phyloP scores from a whole-genome alignment of 768 basidiomycete species.

The Phylloporus sp. region DNA sequence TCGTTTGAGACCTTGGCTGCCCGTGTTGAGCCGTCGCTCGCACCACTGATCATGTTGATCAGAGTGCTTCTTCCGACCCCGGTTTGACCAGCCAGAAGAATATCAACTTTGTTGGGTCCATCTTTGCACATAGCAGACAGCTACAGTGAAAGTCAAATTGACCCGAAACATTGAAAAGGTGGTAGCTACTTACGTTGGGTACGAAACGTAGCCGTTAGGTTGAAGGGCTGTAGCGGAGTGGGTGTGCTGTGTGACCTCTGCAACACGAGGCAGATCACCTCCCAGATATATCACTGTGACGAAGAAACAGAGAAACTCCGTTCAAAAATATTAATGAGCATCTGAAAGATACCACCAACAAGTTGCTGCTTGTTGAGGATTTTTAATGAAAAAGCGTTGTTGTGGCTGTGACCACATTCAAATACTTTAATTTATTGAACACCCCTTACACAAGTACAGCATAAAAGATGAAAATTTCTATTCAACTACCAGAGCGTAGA shows the following conservation, averaged over 20 bases:
- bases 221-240: conserved; percentile 1
- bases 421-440: too few species aligned
- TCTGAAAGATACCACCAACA: too few species aligned
- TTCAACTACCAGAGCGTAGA: too few species aligned
- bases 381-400: too few species aligned
- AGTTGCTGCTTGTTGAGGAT: too few species aligned
- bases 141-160: background rate
- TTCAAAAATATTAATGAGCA: too few species aligned
- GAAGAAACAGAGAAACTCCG: too few species aligned
- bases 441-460: too few species aligned
- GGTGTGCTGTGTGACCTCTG: conserved; percentile 5
- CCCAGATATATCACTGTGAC: conserved; percentile 8
- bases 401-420: too few species aligned
- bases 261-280: conserved; percentile 19
- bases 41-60: conserved; percentile 26
- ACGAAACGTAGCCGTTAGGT: background rate
- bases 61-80: conserved; percentile 28
- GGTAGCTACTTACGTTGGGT: conserved; percentile 4
- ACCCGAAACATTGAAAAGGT: background rate
- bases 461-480: too few species aligned
- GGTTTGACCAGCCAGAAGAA: conserved; percentile 26
- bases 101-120: conserved; percentile 3
- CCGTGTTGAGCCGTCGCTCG: conserved; percentile 3
- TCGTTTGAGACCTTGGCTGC: conserved; percentile 24
- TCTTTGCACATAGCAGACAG: background rate